Percentiles rank a stretch among this genome's conserved stretches.
Conservation (phyloP, 805 yeast species). For the Grigorovia jiainica region DNA sequence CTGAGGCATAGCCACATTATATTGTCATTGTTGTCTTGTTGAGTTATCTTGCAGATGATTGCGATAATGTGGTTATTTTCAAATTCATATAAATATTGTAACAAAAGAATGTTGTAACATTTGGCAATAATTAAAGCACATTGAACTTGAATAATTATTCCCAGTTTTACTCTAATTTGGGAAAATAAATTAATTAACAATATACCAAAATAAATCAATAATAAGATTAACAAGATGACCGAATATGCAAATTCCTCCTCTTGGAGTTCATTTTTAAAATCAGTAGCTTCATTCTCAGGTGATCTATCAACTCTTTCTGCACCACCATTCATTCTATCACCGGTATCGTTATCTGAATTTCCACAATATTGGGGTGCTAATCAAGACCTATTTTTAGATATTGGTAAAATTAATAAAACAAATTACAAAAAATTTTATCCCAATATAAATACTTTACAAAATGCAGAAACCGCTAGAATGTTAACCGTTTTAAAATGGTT, state of each 20-base stretch:
- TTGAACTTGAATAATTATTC: no score
- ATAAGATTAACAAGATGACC: conserved; percentile 18
- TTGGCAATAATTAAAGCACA: no score
- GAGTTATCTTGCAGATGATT: no score
- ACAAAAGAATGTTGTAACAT: no score
- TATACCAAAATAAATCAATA: conserved; percentile 2
- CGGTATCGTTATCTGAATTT: conserved; percentile 81
- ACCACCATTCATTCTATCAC: conserved; percentile 91
- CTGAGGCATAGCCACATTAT: background rate
- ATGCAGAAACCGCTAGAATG: conserved; percentile 43
- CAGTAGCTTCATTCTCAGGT: conserved; percentile 86
- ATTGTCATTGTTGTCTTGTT: background rate
- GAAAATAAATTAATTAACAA: no score
- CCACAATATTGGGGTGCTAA: conserved; percentile 96
- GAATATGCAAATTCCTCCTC: conserved; percentile 37
- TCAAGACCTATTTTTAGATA: conserved; percentile 71
- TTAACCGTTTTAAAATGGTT: conserved; percentile 86
- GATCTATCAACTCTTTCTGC: conserved; percentile 92
- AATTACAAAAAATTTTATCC: conserved; percentile 13
- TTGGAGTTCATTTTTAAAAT: conserved; percentile 89
- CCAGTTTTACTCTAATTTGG: no score
- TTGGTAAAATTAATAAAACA: conserved; percentile 35
- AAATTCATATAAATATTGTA: background rate
- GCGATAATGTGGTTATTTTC: no score
- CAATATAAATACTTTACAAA: conserved; percentile 34